phyloP scores from a whole-genome alignment of 2,329 filamentous ascomycete species.

The Calonectria hongkongensis region DNA sequence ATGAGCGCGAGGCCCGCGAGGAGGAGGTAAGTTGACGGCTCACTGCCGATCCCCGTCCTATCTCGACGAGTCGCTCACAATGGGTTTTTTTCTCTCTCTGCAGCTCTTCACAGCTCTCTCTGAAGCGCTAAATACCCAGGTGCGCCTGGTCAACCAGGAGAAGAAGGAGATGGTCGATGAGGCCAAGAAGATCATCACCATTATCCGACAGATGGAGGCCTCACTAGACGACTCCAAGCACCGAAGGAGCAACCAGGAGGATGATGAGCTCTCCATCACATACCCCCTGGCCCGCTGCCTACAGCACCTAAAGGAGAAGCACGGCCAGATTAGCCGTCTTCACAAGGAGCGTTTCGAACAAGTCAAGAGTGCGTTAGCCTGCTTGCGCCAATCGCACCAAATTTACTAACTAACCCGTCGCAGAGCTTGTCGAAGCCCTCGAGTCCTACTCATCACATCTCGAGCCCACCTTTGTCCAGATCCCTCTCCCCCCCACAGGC shows the following conservation, averaged over 20 bases:
- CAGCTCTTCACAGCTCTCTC: slow-evolving; percentile 95
- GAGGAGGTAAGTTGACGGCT: slow-evolving; percentile 80
- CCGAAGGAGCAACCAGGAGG: slow-evolving; percentile 78
- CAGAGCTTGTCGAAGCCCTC: slow-evolving; percentile 93
- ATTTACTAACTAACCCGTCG: slow-evolving; percentile 37
- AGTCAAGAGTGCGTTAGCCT: slow-evolving; percentile 83
- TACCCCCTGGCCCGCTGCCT: slow-evolving; percentile 90
- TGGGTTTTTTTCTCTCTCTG: slow-evolving; percentile 18
- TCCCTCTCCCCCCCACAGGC: slow-evolving; percentile 88
- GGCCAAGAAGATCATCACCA: slow-evolving; percentile 87
- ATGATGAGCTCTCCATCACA: slow-evolving; percentile 84
- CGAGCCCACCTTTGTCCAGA: slow-evolving; percentile 89
- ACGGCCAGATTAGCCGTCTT: slow-evolving; percentile 84
- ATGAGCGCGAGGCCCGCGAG: slow-evolving; percentile 93
- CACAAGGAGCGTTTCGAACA: slow-evolving; percentile 96
- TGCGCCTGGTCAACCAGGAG: slow-evolving; percentile 88
- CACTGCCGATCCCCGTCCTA: background rate
- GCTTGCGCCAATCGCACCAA: background rate
- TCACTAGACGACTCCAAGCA: slow-evolving; percentile 87
- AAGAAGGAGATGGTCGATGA: slow-evolving; percentile 95
- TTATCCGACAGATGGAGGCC: slow-evolving; percentile 94
- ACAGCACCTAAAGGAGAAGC: slow-evolving; percentile 88
- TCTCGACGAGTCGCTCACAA: background rate
- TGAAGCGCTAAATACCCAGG: slow-evolving; percentile 92
- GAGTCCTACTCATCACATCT: slow-evolving; percentile 98